Percentiles rank a stretch among this genome's conserved stretches.
These are phyloP conservation scores for Trypanosoma scelopori DNA, from an alignment of 208 protist species.

Conservation along the genomic window DNA sequence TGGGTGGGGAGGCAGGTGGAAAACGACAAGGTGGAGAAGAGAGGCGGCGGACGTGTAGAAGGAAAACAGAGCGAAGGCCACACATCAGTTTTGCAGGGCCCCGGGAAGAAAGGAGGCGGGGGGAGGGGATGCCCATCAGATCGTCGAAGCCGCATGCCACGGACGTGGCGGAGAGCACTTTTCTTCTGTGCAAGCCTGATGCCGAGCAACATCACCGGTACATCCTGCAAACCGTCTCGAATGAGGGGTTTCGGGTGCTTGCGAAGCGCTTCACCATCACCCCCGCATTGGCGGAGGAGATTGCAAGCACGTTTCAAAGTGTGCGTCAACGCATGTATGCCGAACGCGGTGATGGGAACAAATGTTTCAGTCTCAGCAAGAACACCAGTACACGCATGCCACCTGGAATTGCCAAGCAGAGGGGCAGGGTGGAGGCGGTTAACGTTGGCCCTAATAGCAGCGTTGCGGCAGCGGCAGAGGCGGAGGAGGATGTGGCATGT, in stretches of 20 bases:
- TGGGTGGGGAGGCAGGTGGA: too few species aligned
- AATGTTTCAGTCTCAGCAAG: conserved; percentile 16
- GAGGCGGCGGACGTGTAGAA: too few species aligned
- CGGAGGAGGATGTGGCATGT: background rate
- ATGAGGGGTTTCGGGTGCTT: conserved; percentile 55
- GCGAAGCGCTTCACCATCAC: conserved; percentile 55
- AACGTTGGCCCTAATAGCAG: background rate
- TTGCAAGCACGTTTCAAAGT: conserved; percentile 54
- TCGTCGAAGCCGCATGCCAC: conserved; percentile 16
- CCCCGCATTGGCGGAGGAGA: conserved; percentile 35
- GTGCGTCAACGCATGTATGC: conserved; percentile 29
- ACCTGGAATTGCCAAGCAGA: background rate
- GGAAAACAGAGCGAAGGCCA: too few species aligned
- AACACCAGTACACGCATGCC: too few species aligned
- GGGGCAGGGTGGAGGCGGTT: background rate
- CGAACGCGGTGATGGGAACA: conserved; percentile 19
- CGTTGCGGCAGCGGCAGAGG: too few species aligned
- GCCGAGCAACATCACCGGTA: conserved; percentile 38
- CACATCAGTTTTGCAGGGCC: too few species aligned
- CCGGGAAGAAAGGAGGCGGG: background rate
- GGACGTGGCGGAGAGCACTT: conserved; percentile 41
- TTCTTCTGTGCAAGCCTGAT: conserved; percentile 77
- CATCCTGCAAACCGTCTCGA: conserved; percentile 53
- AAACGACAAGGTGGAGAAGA: too few species aligned
- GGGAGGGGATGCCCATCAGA: conserved; percentile 20